Evolutionary conservation across 129 eudicot species (phyloP).

Genomic region (Smallanthus sonchifolius): DNA sequence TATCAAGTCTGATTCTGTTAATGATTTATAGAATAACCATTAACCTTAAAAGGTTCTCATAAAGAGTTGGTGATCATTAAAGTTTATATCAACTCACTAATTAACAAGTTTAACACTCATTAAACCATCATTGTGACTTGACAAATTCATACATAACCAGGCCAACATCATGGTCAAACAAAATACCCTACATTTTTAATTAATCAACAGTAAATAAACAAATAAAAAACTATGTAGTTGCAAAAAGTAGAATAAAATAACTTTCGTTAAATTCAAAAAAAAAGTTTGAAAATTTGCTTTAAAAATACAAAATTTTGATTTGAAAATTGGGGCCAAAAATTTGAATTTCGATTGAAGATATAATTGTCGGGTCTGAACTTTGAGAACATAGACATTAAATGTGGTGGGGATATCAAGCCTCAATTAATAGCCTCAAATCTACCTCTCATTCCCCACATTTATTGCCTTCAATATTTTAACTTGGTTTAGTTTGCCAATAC

Average conservation of each 20-base stretch:
- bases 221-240: not conserved
- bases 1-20: too few relatives aligned
- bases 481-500: not conserved
- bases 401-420: slow-evolving; percentile 12
- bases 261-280: not conserved
- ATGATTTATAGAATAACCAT: too few relatives aligned
- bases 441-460: slow-evolving; percentile 29
- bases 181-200: not conserved
- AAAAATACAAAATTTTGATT: slow-evolving; percentile 7
- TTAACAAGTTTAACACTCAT: too few relatives aligned
- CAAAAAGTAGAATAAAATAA: not conserved
- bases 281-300: slow-evolving; percentile 2
- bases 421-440: slow-evolving; percentile 21
- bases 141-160: too few relatives aligned
- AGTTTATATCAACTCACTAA: too few relatives aligned
- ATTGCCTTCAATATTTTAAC: not conserved
- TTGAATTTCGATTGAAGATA: slow-evolving; percentile 19
- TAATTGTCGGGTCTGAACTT: slow-evolving; percentile 9
- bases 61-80: too few relatives aligned
- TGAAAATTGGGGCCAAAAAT: slow-evolving; percentile 8
- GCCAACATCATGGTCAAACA: too few relatives aligned
- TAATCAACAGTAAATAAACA: too few relatives aligned
- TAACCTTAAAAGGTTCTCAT: too few relatives aligned
- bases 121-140: too few relatives aligned
- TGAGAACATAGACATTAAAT: slow-evolving; percentile 28